Conservation (phyloP, 2,329 filamentous ascomycete species). For the Penicillium sp. region DNA sequence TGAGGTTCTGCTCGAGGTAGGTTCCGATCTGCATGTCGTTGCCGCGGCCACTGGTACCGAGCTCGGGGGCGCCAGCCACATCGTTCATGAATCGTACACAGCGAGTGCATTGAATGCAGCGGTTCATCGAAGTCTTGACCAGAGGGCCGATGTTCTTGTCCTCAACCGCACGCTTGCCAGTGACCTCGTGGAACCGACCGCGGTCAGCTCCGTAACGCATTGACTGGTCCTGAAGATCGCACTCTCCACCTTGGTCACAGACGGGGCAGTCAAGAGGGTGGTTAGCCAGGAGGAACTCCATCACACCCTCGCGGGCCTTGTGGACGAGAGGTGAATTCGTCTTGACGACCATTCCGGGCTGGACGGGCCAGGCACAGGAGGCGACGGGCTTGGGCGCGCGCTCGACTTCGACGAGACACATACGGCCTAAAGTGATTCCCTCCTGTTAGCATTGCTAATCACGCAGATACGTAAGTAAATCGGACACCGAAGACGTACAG, state of each 20-base stretch:
- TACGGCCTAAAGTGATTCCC: constrained; percentile 62
- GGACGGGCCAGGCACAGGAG: constrained; percentile 98
- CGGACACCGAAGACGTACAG: constrained; percentile 58
- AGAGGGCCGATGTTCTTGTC: constrained; percentile 99
- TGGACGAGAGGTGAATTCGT: constrained; percentile 95
- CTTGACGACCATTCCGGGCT: constrained; percentile 98
- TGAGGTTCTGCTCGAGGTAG: constrained; percentile 91
- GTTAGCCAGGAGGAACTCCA: constrained; percentile 97
- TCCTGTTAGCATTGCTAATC: neutral
- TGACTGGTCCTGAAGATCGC: constrained; percentile 98
- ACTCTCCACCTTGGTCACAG: constrained; percentile 98
- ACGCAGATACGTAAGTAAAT: neutral
- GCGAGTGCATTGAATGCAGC: constrained; percentile 98
- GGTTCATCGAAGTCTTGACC: constrained; percentile 99
- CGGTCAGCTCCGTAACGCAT: constrained; percentile 98
- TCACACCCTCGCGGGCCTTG: constrained; percentile 97
- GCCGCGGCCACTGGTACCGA: constrained; percentile 92
- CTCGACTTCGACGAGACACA: constrained; percentile 99
- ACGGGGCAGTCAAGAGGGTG: constrained; percentile 96
- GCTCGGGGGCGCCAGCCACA: constrained; percentile 90
- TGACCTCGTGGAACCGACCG: constrained; percentile 94
- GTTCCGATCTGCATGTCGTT: constrained; percentile 98
- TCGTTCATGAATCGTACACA: constrained; percentile 99
- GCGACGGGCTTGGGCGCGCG: constrained; percentile 94
- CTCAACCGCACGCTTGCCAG: constrained; percentile 95